Conservation (phyloP, 768 basidiomycete species). For the Neoboletus brunneissimus region DNA sequence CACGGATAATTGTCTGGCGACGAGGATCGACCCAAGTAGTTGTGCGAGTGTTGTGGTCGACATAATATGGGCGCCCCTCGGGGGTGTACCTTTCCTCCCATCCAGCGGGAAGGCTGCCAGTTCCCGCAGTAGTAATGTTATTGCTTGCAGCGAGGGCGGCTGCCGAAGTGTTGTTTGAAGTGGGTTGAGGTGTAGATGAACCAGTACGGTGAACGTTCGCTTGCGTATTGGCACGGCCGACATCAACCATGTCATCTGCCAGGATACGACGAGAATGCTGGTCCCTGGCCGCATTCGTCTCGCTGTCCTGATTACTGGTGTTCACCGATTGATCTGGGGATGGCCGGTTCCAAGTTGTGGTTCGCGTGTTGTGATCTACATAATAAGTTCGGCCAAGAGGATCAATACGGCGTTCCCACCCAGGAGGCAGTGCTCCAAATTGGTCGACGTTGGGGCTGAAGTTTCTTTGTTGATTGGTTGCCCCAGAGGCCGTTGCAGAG, state of each 20-base stretch:
- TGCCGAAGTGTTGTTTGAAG: conserved; percentile 35
- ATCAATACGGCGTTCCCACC: conserved; percentile 98
- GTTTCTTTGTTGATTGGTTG: conserved; percentile 60
- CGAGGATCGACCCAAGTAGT: conserved; percentile 99
- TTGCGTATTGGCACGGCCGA: conserved; percentile 45
- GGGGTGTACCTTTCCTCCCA: conserved; percentile 99
- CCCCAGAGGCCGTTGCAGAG: conserved; percentile 37
- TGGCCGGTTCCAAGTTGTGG: conserved; percentile 97
- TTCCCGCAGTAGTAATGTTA: conserved; percentile 64
- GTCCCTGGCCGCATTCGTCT: conserved; percentile 82
- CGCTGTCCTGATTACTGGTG: conserved; percentile 63
- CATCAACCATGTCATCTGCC: conserved; percentile 83
- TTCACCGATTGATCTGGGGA: conserved; percentile 75
- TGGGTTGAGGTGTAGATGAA: conserved; percentile 30
- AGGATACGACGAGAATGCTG: conserved; percentile 83
- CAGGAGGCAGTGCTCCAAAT: conserved; percentile 81
- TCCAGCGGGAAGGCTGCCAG: conserved; percentile 88
- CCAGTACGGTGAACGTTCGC: conserved; percentile 42
- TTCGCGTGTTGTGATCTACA: conserved; percentile 97
- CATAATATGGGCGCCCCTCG: conserved; percentile 97
- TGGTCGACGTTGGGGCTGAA: conserved; percentile 97
- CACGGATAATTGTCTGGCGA: conserved; percentile 93
- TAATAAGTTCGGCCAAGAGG: conserved; percentile 96
- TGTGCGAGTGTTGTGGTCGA: conserved; percentile 98
- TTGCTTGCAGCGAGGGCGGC: conserved; percentile 51